Evolutionary conservation across 1,284 basidiomycete species (phyloP).

Genomic region (Puccinia hordei): DNA sequence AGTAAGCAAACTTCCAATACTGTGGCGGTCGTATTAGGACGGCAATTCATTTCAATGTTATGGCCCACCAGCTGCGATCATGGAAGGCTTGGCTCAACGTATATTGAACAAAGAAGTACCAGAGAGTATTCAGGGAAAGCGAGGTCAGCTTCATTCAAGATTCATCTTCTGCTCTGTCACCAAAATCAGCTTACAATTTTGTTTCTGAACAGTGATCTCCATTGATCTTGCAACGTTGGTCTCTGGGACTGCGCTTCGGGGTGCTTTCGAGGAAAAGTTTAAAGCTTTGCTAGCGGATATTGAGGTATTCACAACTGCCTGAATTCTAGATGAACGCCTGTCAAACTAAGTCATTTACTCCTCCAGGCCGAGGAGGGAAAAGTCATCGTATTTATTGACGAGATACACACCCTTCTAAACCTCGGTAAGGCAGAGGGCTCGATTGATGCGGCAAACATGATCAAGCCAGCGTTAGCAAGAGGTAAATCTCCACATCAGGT

Average conservation of each 20-base stretch:
- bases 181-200: constrained; percentile 63
- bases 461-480: constrained; percentile 66
- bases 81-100: constrained; percentile 84
- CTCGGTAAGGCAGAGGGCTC: constrained; percentile 88
- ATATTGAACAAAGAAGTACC: constrained; percentile 89
- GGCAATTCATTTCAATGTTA: constrained; percentile 66
- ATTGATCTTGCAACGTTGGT: constrained; percentile 79
- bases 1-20: constrained; percentile 16
- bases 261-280: constrained; percentile 90
- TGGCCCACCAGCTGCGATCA: constrained; percentile 67
- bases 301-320: constrained; percentile 66
- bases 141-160: constrained; percentile 63
- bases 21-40: constrained; percentile 63
- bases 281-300: constrained; percentile 82
- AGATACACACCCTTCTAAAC: constrained; percentile 78
- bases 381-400: constrained; percentile 83
- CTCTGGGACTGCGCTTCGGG: constrained; percentile 83
- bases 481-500: constrained; percentile 9
- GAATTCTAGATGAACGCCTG: neutral
- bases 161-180: constrained; percentile 71
- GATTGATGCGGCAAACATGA: constrained; percentile 88
- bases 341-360: neutral
- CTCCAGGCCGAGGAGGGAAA: constrained; percentile 61
- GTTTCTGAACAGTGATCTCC: constrained; percentile 58
- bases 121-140: constrained; percentile 60